Conservation (phyloP, 345 rosid genomes). For the Acer yangbiense region DNA sequence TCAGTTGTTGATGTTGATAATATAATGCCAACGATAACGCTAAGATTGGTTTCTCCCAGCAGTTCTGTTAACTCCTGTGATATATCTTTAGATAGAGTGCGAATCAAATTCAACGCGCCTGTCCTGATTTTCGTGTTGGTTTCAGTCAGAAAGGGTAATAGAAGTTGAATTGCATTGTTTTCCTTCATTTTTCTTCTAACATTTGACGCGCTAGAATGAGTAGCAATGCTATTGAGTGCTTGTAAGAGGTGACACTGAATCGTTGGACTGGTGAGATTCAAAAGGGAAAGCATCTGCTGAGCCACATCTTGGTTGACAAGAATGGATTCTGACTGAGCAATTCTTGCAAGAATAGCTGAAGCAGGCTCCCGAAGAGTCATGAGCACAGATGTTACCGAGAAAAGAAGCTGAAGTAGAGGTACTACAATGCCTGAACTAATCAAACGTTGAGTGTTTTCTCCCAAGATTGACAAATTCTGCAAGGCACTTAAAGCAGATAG, state of each 20-base stretch:
- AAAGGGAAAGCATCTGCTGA: constrained; percentile 74
- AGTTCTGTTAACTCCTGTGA: constrained; percentile 53
- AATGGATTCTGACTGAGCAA: constrained; percentile 59
- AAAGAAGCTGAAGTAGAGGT: constrained; percentile 66
- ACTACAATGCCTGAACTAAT: constrained; percentile 52
- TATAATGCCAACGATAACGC: constrained; percentile 38
- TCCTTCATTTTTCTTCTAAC: constrained; percentile 66
- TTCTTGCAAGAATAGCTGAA: constrained; percentile 64
- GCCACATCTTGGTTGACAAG: constrained; percentile 64
- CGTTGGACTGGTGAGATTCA: constrained; percentile 59
- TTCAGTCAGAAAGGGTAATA: constrained; percentile 62
- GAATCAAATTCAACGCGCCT: constrained; percentile 53
- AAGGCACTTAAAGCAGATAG: constrained; percentile 62
- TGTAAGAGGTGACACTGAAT: constrained; percentile 60
- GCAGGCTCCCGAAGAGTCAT: constrained; percentile 84
- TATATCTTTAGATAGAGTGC: constrained; percentile 51
- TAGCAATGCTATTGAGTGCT: constrained; percentile 61
- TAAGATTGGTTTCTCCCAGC: constrained; percentile 47
- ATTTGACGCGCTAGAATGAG: constrained; percentile 52
- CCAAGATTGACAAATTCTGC: constrained; percentile 50
- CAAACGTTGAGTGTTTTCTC: constrained; percentile 50
- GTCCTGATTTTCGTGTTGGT: constrained; percentile 44
- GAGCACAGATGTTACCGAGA: constrained; percentile 79
- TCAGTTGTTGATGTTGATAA: constrained; percentile 35
- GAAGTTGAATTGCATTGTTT: constrained; percentile 62